phyloP scores from a whole-genome alignment of 768 basidiomycete genomes.

The Mrakia gelida region DNA sequence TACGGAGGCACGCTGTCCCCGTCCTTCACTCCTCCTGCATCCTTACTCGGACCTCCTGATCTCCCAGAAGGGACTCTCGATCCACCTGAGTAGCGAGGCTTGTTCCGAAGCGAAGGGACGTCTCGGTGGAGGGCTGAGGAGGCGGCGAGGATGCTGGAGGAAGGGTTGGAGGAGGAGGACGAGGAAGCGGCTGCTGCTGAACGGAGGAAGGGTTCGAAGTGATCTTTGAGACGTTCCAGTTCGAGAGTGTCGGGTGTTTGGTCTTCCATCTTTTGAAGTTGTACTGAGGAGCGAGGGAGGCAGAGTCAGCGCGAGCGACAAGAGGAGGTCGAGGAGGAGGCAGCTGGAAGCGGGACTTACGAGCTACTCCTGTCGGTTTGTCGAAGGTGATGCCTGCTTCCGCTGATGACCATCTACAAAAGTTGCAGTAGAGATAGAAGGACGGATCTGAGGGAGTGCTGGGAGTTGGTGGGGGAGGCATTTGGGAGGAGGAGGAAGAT shows the following conservation, averaged over 20 bases:
- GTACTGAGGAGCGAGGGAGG: slow-evolving; percentile 53
- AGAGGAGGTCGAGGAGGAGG: no score
- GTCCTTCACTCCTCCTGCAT: background rate
- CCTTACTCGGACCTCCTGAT: background rate
- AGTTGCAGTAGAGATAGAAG: slow-evolving; percentile 84
- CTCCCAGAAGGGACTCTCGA: background rate
- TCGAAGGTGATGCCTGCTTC: slow-evolving; percentile 90
- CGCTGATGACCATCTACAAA: slow-evolving; percentile 91
- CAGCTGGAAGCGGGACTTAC: slow-evolving; percentile 52
- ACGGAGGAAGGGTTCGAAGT: slow-evolving; percentile 92
- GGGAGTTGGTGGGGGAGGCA: slow-evolving; percentile 49
- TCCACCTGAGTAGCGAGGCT: slow-evolving; percentile 12
- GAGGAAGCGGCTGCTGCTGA: slow-evolving; percentile 31
- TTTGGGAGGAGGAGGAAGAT: background rate
- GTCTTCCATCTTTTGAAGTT: slow-evolving; percentile 85
- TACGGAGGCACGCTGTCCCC: slow-evolving; percentile 16
- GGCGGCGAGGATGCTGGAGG: slow-evolving; percentile 22
- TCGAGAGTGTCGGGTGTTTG: slow-evolving; percentile 77
- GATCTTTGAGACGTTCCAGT: slow-evolving; percentile 91
- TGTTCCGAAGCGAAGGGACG: slow-evolving; percentile 9
- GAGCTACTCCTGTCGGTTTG: slow-evolving; percentile 90
- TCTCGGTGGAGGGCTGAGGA: slow-evolving; percentile 24
- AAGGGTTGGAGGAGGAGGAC: background rate
- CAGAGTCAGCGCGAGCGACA: background rate
- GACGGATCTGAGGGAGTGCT: slow-evolving; percentile 71